Evolutionary conservation across 164 flowering plant species (phyloP), one percentile per base, ranked within the genome.

Genomic region (Vitis cinerea): DNA sequence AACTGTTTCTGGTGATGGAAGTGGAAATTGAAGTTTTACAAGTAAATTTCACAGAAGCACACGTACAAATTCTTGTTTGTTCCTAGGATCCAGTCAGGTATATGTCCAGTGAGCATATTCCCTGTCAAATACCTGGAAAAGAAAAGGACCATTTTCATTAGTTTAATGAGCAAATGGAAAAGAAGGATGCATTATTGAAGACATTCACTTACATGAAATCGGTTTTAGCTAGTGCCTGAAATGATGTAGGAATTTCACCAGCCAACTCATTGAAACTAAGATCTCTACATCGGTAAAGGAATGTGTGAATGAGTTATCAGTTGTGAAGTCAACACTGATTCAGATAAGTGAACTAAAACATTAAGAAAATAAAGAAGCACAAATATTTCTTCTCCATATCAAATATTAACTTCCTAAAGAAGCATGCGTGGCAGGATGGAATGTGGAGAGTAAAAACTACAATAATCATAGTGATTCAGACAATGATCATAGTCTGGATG

Each of bases 241-340:
- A 86, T 65, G 92, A 76, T 52, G 59, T 8, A 48, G 97, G 94
- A 69, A 91, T 80, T 64, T 80, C 82, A 49, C 97, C 92, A 50
- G 81, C 80, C 71, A 91, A 71, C 75, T 80, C 71, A 68, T 91
- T 91, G 64, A 78, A 91, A 77, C 92, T 89, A 48, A 91, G 86
- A 72, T 91, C 97, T 71, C 97, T 89, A 72, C 77, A 81, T n/a
- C 49, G 57, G 17, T 27, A 67, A 51, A 68, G 29, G n/a, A 67
- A 70, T 11, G 17, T 3, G 30, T 9, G 29, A 13, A 62, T 27
- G 52, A 62, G 56, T 14, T 12, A 50, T 13, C 9, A 50, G 59
- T 16, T 13, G 53, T 8, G 30, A 61, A 17, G 50, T 19, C 9
- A 30, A 52, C 2, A 27, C 7, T 23, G n/a, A 2, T 14, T n/a